Base-by-base conservation (phyloP, 1,284 basidiomycete genomes). In the Schizophyllum commune region DNA sequence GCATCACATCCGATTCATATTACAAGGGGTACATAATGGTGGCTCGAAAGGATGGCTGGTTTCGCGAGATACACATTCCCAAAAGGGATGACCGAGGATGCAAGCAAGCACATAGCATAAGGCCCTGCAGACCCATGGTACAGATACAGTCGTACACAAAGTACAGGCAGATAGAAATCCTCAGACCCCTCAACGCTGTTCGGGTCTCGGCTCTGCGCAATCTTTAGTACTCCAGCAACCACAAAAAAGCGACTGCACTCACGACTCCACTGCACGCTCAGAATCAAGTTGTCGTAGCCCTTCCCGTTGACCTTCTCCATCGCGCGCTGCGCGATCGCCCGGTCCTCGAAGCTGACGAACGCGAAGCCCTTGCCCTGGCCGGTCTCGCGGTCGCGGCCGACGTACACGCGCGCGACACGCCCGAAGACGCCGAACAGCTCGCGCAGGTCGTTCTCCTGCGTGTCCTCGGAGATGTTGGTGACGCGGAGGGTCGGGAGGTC, bases 401-500 rank as follows among this genome's bases (percentile, higher is more conserved):
- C 91, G 74, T 95, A 98, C 59, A 98, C 94, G 59, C 95, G 80
- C 53, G 86, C 88, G 53, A 96, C 89, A 19, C 92, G 83, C 1
- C 94, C 93, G 69, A 96, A 93, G 21, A 78, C 71, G 58, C 87
- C 83, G 74, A 99, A 99, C 21, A 99, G 82, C 32, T 94, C 94
- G 63, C 96, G 88, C 58, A 99, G 79, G 75, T 99, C 97, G 72
- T 89, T 90, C 73, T 99, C 97, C 68, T 93, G 88, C 1, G 94
- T 94, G 70, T 99, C 97, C 73, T 95, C 91, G 33, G 92, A 94
- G 64, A 99, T 89, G 71, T 98, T 99, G 53, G 97, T 98, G 67
- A 99, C 94, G 58, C 97, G 93, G 22, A 99, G 83, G 0, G 97
- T 99, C 3, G 97, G 96, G 27, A 96, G 82, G 71, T 99, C 96